A percentile compares a stretch with the other conserved stretches of the same genome.
phyloP scores from a whole-genome alignment of 2,329 filamentous ascomycete species.

The Cordyceps fumosorosea region DNA sequence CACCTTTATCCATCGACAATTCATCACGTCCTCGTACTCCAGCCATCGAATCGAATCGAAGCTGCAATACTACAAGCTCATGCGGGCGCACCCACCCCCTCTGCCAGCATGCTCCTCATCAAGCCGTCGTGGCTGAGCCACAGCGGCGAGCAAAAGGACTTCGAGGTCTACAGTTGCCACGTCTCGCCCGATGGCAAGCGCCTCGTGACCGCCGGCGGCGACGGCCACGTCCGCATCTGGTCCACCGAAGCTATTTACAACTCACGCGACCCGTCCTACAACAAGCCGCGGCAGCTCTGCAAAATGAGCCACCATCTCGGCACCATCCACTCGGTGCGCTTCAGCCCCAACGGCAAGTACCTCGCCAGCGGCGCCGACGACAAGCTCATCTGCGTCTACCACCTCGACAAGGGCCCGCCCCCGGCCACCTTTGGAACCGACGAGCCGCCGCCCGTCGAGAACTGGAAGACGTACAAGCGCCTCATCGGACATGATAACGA shows the following conservation, averaged over 20 bases:
- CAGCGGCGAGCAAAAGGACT: slow-evolving; percentile 95
- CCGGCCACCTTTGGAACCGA: slow-evolving; percentile 80
- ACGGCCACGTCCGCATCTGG: slow-evolving; percentile 97
- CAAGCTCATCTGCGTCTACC: slow-evolving; percentile 97
- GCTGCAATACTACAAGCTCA: background rate
- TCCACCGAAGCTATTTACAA: slow-evolving; percentile 90
- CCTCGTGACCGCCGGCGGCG: slow-evolving; percentile 89
- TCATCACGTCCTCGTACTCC: background rate
- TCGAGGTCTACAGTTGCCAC: slow-evolving; percentile 97
- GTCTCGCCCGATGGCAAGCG: slow-evolving; percentile 90
- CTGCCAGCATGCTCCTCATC: slow-evolving; percentile 66
- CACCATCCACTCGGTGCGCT: slow-evolving; percentile 94
- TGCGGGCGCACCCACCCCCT: background rate
- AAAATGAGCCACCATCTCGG: slow-evolving; percentile 98
- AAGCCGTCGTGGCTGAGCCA: slow-evolving; percentile 96
- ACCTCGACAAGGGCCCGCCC: slow-evolving; percentile 75
- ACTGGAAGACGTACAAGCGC: slow-evolving; percentile 92
- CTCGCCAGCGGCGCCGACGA: slow-evolving; percentile 96
- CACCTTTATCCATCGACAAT: background rate
- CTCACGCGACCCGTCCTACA: slow-evolving; percentile 63
- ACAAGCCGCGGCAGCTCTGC: slow-evolving; percentile 83
- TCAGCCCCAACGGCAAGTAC: slow-evolving; percentile 91
- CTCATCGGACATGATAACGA: slow-evolving; percentile 97
- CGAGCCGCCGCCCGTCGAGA: slow-evolving; percentile 88
- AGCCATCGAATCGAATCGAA: slow-evolving; percentile 1